These are phyloP conservation scores for Phlyctochytrium planicorne DNA, from an alignment of 192 early-diverging fungal genomes.

Conservation along the genomic window DNA sequence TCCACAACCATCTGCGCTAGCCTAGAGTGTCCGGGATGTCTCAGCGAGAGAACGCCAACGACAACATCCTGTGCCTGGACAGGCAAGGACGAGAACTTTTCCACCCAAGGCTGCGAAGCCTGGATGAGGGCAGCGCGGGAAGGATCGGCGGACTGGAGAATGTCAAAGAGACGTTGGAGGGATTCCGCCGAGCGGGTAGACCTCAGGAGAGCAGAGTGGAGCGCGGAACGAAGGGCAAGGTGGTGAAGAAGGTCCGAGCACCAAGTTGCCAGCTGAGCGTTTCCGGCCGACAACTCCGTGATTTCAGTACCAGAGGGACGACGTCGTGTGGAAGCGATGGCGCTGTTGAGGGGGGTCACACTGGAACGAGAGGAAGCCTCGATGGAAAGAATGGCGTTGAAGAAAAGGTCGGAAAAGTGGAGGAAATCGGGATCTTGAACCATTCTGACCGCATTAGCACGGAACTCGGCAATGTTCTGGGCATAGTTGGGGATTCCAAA, in stretches of 20 bases:
- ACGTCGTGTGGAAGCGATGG: background rate
- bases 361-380: background rate
- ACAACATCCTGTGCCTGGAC: background rate
- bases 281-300: background rate
- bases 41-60: background rate
- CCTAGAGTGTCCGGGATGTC: background rate
- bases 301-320: background rate
- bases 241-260: background rate
- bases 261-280: background rate
- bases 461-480: background rate
- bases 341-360: background rate
- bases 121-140: background rate
- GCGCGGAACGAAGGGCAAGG: background rate
- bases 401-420: background rate
- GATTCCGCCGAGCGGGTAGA: background rate
- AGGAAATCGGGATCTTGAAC: background rate
- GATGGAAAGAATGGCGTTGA: background rate
- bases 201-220: background rate
- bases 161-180: background rate
- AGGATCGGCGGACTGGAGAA: background rate
- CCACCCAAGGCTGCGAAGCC: background rate
- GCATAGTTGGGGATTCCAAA: background rate
- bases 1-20: slow-evolving; percentile 1
- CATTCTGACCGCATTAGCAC: background rate
- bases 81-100: background rate